Evolutionary conservation across 2,329 filamentous ascomycete genomes (phyloP).

Genomic region (Aspergillus caelatus): DNA sequence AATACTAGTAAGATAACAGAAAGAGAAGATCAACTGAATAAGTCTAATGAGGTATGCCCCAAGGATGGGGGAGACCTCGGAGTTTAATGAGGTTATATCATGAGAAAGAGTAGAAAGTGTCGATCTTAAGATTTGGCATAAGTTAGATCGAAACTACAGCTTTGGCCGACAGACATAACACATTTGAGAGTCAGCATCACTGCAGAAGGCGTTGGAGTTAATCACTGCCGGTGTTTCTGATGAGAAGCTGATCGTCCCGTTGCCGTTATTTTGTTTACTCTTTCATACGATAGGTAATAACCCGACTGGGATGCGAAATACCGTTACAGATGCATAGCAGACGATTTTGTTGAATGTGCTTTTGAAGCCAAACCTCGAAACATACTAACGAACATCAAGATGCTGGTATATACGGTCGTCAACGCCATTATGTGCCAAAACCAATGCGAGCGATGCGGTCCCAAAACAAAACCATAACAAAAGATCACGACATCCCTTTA

Average conservation of each 20-base stretch:
- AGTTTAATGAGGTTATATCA: too few species aligned
- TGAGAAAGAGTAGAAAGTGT: too few species aligned
- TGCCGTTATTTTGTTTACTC: background rate
- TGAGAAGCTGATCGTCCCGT: background rate
- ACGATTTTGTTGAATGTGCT: background rate
- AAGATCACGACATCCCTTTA: conserved; percentile 53
- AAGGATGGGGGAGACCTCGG: too few species aligned
- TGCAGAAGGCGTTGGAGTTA: background rate
- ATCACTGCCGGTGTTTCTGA: background rate
- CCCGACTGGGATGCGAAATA: background rate
- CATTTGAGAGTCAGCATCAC: too few species aligned
- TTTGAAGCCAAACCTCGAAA: background rate
- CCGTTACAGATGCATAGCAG: background rate
- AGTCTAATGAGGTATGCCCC: too few species aligned
- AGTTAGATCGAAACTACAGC: too few species aligned
- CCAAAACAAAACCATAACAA: conserved; percentile 15
- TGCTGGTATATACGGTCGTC: conserved; percentile 8
- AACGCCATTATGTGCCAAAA: conserved; percentile 5
- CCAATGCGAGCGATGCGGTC: background rate
- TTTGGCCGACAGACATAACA: too few species aligned
- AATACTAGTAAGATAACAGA: too few species aligned
- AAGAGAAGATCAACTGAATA: too few species aligned
- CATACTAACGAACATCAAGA: background rate
- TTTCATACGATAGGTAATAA: background rate
- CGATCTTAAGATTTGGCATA: too few species aligned